A percentile compares a stretch with the other conserved stretches of the same genome.
Evolutionary conservation across 2,329 filamentous ascomycete species (phyloP).

Genomic region (Paraphaeosphaeria minitans): DNA sequence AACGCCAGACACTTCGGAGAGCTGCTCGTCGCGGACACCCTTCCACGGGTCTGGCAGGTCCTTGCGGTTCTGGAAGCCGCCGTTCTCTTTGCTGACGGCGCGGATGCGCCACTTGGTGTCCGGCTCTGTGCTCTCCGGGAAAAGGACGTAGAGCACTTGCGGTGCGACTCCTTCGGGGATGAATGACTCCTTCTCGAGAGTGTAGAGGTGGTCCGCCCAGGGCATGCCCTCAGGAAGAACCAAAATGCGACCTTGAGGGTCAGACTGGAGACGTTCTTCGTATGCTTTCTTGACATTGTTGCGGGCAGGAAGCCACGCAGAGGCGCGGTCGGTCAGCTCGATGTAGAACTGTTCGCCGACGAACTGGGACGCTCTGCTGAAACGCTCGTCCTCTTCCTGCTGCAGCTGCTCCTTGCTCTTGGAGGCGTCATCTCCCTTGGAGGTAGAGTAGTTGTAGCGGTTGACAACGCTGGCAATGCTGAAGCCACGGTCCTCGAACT

Average conservation of each 20-base stretch:
- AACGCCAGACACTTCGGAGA: slow-evolving; percentile 73
- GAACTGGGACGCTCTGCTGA: slow-evolving; percentile 75
- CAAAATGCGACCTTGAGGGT: slow-evolving; percentile 77
- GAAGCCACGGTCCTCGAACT: slow-evolving; percentile 82
- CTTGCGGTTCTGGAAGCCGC: slow-evolving; percentile 91
- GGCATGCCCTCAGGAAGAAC: slow-evolving; percentile 80
- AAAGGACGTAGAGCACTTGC: slow-evolving; percentile 83
- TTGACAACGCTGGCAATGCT: slow-evolving; percentile 88
- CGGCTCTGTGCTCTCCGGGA: slow-evolving; percentile 78
- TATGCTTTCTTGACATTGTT: slow-evolving; percentile 79
- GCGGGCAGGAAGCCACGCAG: slow-evolving; percentile 86
- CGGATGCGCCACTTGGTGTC: slow-evolving; percentile 92
- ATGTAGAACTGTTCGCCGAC: slow-evolving; percentile 89
- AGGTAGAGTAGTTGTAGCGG: slow-evolving; percentile 73
- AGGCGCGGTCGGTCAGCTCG: slow-evolving; percentile 76
- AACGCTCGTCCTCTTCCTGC: slow-evolving; percentile 78
- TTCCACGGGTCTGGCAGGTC: slow-evolving; percentile 90
- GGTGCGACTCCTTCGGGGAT: slow-evolving; percentile 51
- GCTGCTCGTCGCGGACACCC: slow-evolving; percentile 82
- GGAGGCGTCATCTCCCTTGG: slow-evolving; percentile 45
- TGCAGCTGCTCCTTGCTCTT: slow-evolving; percentile 57
- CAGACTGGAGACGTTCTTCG: slow-evolving; percentile 67
- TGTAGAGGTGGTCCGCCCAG: slow-evolving; percentile 97
- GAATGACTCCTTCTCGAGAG: slow-evolving; percentile 68
- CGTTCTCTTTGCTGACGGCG: slow-evolving; percentile 81